These are phyloP conservation scores for Magnusiomyces sp. DNA, from an alignment of 1,139 yeast species.

Conservation along the genomic window DNA sequence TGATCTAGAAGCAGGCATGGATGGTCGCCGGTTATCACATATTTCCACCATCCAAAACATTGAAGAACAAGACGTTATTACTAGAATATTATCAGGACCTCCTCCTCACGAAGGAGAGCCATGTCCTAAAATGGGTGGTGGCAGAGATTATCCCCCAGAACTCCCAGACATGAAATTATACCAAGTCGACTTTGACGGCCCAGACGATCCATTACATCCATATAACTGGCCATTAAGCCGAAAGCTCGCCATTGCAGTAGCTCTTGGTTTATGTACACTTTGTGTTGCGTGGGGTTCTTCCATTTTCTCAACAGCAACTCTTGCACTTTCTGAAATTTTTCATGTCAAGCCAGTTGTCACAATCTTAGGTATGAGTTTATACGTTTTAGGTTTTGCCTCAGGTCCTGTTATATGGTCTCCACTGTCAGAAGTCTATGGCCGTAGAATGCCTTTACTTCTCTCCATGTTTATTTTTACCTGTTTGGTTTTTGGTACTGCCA, in stretches of 20 bases:
- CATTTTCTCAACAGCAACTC: conserved; percentile 33
- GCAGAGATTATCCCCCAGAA: conserved; percentile 41
- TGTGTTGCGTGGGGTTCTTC: conserved; percentile 39
- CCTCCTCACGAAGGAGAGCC: not conserved
- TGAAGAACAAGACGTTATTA: conserved; percentile 14
- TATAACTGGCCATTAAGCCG: conserved; percentile 37
- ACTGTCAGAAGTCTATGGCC: conserved; percentile 64
- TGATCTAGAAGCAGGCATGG: too few relatives aligned
- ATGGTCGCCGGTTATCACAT: too few relatives aligned
- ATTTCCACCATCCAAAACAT: not conserved
- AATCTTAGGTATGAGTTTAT: conserved; percentile 54
- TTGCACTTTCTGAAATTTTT: conserved; percentile 25
- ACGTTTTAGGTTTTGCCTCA: conserved; percentile 72
- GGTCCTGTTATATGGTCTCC: conserved; percentile 85
- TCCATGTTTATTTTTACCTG: conserved; percentile 49
- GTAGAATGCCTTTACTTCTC: conserved; percentile 48
- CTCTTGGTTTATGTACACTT: conserved; percentile 28
- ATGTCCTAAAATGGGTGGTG: conserved; percentile 36
- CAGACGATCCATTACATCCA: conserved; percentile 44
- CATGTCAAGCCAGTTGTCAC: conserved; percentile 29
- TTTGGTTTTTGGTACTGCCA: conserved; percentile 64
- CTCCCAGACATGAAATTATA: conserved; percentile 40
- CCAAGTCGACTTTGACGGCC: conserved; percentile 45
- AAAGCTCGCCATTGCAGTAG: conserved; percentile 25
- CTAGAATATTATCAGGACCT: conserved; percentile 12